Percentiles rank a stretch among this genome's conserved stretches.
Evolutionary conservation across 202 grass and related monocot genomes (phyloP).

Genomic region (Schoenoplectus tabernaemontani): DNA sequence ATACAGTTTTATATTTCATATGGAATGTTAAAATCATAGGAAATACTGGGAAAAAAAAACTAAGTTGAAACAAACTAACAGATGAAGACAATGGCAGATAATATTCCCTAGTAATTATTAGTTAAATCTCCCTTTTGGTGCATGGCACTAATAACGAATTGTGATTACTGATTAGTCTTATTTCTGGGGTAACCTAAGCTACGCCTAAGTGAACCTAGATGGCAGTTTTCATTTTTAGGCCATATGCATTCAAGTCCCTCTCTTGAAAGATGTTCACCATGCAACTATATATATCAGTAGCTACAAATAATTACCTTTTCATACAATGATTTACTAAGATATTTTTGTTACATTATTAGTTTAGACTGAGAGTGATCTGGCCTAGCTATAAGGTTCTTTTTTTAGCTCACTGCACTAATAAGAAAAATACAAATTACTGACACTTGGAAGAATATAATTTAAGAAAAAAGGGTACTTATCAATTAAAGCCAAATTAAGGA

Average conservation of each 20-base stretch:
- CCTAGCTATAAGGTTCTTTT: background rate
- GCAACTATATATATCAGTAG: background rate
- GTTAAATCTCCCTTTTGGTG: background rate
- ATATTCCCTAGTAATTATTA: background rate
- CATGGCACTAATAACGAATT: background rate
- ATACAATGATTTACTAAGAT: background rate
- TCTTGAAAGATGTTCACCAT: conserved; percentile 10
- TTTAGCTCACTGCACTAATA: background rate
- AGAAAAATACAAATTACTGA: too few relatives aligned
- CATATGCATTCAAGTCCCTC: background rate
- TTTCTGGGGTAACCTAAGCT: background rate
- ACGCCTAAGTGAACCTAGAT: background rate
- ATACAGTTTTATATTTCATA: background rate
- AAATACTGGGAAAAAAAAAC: background rate
- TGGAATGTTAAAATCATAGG: background rate
- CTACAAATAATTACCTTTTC: background rate
- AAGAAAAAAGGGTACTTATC: background rate
- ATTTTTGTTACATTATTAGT: background rate
- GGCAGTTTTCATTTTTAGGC: background rate
- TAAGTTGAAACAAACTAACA: background rate
- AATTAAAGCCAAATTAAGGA: background rate
- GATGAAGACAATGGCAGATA: background rate
- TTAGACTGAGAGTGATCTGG: background rate
- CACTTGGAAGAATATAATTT: too few relatives aligned
- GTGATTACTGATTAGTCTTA: background rate